These are phyloP conservation scores for Hortiboletus flavorubellus DNA, from an alignment of 768 basidiomycete genomes.

Conservation along the genomic window DNA sequence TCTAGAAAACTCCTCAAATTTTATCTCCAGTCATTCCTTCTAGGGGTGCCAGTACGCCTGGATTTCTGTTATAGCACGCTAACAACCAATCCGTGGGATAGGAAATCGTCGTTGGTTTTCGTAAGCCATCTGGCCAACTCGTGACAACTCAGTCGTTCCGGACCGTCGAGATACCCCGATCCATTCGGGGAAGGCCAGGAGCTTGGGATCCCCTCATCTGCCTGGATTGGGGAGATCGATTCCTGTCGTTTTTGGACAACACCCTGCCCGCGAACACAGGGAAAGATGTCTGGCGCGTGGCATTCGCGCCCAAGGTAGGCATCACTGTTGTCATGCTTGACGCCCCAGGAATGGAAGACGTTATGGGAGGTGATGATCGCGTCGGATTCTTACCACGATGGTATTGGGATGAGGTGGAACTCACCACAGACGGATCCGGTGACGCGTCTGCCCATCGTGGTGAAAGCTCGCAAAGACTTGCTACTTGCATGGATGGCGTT, in stretches of 20 bases:
- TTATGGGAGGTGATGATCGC: conserved; percentile 63
- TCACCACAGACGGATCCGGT: not conserved
- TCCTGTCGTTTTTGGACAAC: conserved; percentile 54
- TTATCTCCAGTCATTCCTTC: conserved; percentile 87
- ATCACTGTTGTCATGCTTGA: conserved; percentile 50
- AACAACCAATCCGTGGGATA: conserved; percentile 26
- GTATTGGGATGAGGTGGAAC: conserved; percentile 47
- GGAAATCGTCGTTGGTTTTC: conserved; percentile 88
- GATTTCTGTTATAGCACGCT: not conserved
- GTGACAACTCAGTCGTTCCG: conserved; percentile 67
- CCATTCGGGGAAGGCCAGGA: conserved; percentile 68
- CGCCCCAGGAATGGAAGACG: conserved; percentile 49
- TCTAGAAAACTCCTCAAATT: conserved; percentile 85
- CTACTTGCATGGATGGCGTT: conserved; percentile 1
- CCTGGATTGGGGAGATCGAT: conserved; percentile 66
- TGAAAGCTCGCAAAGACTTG: conserved; percentile 3
- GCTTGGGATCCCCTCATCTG: conserved; percentile 78
- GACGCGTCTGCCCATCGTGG: conserved; percentile 6
- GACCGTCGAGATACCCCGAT: conserved; percentile 75
- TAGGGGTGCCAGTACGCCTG: conserved; percentile 78
- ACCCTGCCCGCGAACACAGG: conserved; percentile 25
- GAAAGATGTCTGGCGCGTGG: conserved; percentile 65
- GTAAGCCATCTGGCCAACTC: conserved; percentile 70
- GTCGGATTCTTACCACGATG: conserved; percentile 77
- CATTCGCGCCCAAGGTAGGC: conserved; percentile 58